Evolutionary conservation across 2,329 filamentous ascomycete species (phyloP), one percentile per base, ranked within the genome.

Genomic region (Colletotrichum simmondsii): DNA sequence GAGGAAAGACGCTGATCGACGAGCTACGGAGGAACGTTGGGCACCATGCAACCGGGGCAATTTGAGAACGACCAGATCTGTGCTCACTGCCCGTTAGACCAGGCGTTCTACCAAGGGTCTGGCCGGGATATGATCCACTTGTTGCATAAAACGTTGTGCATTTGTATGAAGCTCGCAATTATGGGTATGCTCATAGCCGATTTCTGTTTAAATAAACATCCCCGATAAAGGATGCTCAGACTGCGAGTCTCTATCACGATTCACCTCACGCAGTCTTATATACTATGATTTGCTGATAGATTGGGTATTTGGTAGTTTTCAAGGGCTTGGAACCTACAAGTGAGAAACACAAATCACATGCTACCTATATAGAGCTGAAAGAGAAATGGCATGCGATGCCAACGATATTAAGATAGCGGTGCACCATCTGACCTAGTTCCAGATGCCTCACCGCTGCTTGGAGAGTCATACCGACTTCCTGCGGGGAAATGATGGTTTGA

Each of bases 1-100:
- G 70, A 65, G 58, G 54, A 65, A 49, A 65, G 28, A 22, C 57
- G 46, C 5, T 54, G 71, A 73, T 73, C 71, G 66, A 61, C 70
- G 49, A 56, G 66, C 60, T 67, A 71, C 68, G 37, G 42, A 65
- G 60, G 35, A 28, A 61, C 32, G 71, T 73, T 65, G 61, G 71
- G 54, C 71, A 61, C 56, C 60, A 24, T 19, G 60, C 42, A 22
- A 19, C n/a, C 35, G 58, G 54, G 30, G 46, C 68, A 67, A 62
- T 67, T 52, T 67, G 22, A 28, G 26, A 62, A 57, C 26, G 60
- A 60, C 46, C 26, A 60, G 26, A 64, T 35, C 56, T 60, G 52
- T 61, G 37, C 37, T 6, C 37, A 19, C 37, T 42, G 14, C 37
- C 59, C 14, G 12, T 49, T 35, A 26, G 46, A 32, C 35, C 24